Evolutionary conservation across 805 yeast genomes (phyloP), one percentile per base, ranked within the genome.

Genomic region (Yarrowia deformans): DNA sequence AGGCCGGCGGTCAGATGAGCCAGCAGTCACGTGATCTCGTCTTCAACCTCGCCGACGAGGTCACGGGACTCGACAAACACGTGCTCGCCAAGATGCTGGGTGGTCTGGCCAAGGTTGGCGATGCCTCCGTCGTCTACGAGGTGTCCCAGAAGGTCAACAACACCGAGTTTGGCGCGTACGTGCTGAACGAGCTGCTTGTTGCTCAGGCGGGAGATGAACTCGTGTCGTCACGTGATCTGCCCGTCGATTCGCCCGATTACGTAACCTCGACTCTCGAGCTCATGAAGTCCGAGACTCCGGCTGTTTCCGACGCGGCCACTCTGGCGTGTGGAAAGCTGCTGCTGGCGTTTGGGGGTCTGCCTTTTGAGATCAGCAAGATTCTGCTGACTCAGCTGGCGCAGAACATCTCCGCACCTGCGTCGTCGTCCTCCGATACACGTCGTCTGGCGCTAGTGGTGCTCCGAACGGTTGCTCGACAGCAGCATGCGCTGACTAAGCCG

Each of bases 61-160:
- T 90, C 72, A 85, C 90, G 16, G 56, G 55, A 12, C 39, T 37
- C 35, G 70, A 68, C 49, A 45, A 67, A 37, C 35, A 52, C n/a
- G 89, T 94, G 0, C 89, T 90, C 74, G 97, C 96, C 23, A 87
- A 84, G 76, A 83, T 90, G 72, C 84, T 91, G 70, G 97, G 97
- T 60, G 85, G 95, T 0, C 80, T 92, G 52, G 85, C 97, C 0
- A 87, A 84, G 73, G 87, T 88, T 45, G 80, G 91, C 75, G 84
- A 88, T 0, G 73, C 72, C 34, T 58, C 72, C 9, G 71, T 74
- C 12, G 63, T 74, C 37, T 23, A 55, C 13, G 69, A 68, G 45
- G 71, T 67, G 19, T 40, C 69, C 16, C 69, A 63, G 12, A 52
- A 69, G 60, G 70, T 73, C 18, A 13, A 46, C 52, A 37, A 61